Evolutionary conservation across 768 basidiomycete genomes (phyloP).

Genomic region (Podaxis pistillaris): DNA sequence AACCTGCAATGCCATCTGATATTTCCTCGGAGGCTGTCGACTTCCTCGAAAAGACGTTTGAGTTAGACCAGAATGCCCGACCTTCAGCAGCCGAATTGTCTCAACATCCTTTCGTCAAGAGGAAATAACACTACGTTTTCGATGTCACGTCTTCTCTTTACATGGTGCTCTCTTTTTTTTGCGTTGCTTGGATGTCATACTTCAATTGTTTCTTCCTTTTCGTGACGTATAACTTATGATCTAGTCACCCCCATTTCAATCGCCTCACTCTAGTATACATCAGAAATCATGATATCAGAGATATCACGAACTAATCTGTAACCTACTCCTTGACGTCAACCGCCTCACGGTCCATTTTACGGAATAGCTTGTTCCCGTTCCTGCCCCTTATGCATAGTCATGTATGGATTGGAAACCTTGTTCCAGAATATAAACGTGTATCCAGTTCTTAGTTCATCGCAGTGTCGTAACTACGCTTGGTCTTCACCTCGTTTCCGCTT

Average conservation of each 20-base stretch:
- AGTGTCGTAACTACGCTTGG: neutral
- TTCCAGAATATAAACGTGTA: neutral
- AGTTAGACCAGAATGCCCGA: slow-evolving; percentile 75
- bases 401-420: neutral
- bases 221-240: neutral
- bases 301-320: slow-evolving; percentile 12
- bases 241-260: neutral
- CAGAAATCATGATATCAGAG: slow-evolving; percentile 9
- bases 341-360: neutral
- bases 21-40: slow-evolving; percentile 87
- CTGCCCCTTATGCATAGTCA: neutral
- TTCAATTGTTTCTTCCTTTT: slow-evolving; percentile 13
- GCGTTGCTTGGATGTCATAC: slow-evolving; percentile 16
- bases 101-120: slow-evolving; percentile 66
- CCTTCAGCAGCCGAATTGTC: slow-evolving; percentile 79
- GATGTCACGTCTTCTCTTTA: slow-evolving; percentile 18
- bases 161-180: slow-evolving; percentile 18
- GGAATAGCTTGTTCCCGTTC: neutral
- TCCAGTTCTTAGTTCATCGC: neutral
- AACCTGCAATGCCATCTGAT: slow-evolving; percentile 87
- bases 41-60: slow-evolving; percentile 85
- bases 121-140: slow-evolving; percentile 12
- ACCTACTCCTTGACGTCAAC: neutral
- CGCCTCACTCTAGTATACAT: slow-evolving; percentile 3
- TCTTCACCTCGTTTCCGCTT: slow-evolving; percentile 10